Percentiles rank a stretch among this genome's conserved stretches.
phyloP scores from a whole-genome alignment of 352 stramenopile species.

The Bremia lactucae region DNA sequence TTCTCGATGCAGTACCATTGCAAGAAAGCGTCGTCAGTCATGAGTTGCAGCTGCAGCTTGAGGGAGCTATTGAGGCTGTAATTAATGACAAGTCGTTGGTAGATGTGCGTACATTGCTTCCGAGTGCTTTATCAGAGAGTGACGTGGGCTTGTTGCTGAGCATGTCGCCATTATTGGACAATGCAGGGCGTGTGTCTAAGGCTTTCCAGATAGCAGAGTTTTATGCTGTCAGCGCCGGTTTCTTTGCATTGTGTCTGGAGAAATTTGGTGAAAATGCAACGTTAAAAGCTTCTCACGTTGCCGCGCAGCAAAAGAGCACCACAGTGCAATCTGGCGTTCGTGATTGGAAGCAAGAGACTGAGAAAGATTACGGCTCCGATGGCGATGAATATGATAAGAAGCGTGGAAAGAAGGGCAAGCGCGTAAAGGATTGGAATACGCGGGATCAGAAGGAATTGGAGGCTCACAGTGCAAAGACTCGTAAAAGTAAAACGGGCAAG shows the following conservation, averaged over 20 bases:
- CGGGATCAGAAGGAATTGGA: slow-evolving; percentile 13
- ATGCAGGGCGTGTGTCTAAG: slow-evolving; percentile 16
- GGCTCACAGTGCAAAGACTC: slow-evolving; percentile 15
- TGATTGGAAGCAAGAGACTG: slow-evolving; percentile 16
- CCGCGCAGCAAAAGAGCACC: slow-evolving; percentile 22
- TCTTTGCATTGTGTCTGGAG: slow-evolving; percentile 34
- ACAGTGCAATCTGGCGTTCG: background rate
- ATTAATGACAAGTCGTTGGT: slow-evolving; percentile 59
- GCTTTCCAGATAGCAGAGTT: slow-evolving; percentile 41
- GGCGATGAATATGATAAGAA: slow-evolving; percentile 30
- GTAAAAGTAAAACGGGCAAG: slow-evolving; percentile 41
- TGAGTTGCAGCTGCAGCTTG: slow-evolving; percentile 48
- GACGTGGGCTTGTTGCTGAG: slow-evolving; percentile 42
- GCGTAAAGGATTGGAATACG: slow-evolving; percentile 27
- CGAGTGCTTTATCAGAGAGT: slow-evolving; percentile 32
- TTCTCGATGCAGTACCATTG: slow-evolving; percentile 54
- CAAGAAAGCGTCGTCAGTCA: slow-evolving; percentile 56
- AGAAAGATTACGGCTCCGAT: slow-evolving; percentile 27
- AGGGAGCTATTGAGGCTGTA: slow-evolving; percentile 57
- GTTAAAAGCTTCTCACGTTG: slow-evolving; percentile 27
- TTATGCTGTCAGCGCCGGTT: slow-evolving; percentile 52
- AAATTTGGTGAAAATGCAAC: slow-evolving; percentile 44
- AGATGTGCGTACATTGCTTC: slow-evolving; percentile 49
- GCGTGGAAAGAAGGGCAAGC: slow-evolving; percentile 37
- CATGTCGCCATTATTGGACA: slow-evolving; percentile 29